Conservation (phyloP, 2,329 filamentous ascomycete genomes). For the Diplocarpon mali region DNA sequence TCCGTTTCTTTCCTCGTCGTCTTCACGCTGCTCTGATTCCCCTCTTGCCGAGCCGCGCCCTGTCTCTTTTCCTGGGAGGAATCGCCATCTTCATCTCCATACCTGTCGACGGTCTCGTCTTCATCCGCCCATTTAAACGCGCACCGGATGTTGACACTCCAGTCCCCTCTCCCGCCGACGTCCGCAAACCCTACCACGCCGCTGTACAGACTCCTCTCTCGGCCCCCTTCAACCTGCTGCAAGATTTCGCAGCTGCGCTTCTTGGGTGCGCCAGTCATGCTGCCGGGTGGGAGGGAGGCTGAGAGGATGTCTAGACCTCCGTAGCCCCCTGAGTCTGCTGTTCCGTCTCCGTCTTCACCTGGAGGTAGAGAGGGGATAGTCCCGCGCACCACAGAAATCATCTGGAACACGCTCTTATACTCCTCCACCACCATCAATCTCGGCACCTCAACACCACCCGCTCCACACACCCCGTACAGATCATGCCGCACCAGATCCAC, state of each 20-base stretch:
- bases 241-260: constrained; percentile 83
- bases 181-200: constrained; percentile 88
- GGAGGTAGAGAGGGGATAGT: constrained; percentile 32
- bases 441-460: constrained; percentile 60
- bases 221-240: constrained; percentile 50
- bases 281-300: constrained; percentile 72
- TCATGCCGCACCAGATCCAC: constrained; percentile 94
- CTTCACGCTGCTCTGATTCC: not conserved
- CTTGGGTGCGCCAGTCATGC: constrained; percentile 95
- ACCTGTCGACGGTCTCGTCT: constrained; percentile 6
- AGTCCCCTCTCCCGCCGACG: constrained; percentile 73
- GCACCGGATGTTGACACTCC: constrained; percentile 82
- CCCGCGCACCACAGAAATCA: constrained; percentile 80
- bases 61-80: not conserved
- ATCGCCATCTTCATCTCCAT: too few relatives aligned
- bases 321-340: constrained; percentile 25
- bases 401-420: constrained; percentile 82
- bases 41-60: not conserved
- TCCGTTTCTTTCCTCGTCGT: constrained; percentile 32
- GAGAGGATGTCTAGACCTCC: constrained; percentile 68
- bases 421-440: constrained; percentile 82
- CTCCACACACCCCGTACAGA: constrained; percentile 71
- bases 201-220: constrained; percentile 66
- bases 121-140: constrained; percentile 65
- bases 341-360: not conserved